Percentiles rank a stretch among this genome's conserved stretches.
Conservation (phyloP, 768 basidiomycete genomes). For the Artomyces pyxidatus region DNA sequence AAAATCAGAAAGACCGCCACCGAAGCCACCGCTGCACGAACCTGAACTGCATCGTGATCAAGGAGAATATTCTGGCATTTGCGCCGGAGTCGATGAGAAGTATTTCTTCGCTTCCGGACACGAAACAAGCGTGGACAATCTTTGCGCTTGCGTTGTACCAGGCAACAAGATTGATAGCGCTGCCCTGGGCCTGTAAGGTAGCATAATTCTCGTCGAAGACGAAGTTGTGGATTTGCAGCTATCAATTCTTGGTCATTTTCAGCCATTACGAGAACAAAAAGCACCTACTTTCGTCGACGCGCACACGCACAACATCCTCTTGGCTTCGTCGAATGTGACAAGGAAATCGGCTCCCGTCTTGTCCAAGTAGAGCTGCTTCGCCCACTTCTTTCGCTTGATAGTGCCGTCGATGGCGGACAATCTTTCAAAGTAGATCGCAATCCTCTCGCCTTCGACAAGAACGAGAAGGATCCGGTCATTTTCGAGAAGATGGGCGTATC, state of each 20-base stretch:
- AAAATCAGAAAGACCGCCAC: neutral
- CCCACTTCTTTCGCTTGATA: neutral
- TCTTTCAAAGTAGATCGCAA: slow-evolving; percentile 11
- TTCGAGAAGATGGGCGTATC: slow-evolving; percentile 10
- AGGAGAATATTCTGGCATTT: slow-evolving; percentile 43
- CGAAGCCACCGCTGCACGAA: slow-evolving; percentile 16
- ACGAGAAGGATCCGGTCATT: slow-evolving; percentile 6
- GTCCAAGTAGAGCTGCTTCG: slow-evolving; percentile 28
- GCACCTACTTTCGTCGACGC: slow-evolving; percentile 31
- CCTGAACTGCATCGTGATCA: slow-evolving; percentile 48
- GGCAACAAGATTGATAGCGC: slow-evolving; percentile 28
- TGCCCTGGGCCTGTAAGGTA: slow-evolving; percentile 34
- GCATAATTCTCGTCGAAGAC: slow-evolving; percentile 37
- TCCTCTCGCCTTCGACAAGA: neutral
- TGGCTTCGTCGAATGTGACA: slow-evolving; percentile 45
- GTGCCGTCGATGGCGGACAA: neutral
- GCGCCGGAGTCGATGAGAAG: slow-evolving; percentile 37
- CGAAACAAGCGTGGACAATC: slow-evolving; percentile 34
- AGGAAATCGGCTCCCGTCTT: slow-evolving; percentile 39
- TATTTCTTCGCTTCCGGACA: slow-evolving; percentile 44
- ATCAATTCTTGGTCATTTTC: neutral
- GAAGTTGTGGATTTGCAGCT: slow-evolving; percentile 36
- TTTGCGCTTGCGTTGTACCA: slow-evolving; percentile 33
- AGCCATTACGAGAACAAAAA: neutral
- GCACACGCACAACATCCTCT: slow-evolving; percentile 39